Base-by-base conservation (phyloP, 768 basidiomycete species). In the Infundibulicybe gibba region DNA sequence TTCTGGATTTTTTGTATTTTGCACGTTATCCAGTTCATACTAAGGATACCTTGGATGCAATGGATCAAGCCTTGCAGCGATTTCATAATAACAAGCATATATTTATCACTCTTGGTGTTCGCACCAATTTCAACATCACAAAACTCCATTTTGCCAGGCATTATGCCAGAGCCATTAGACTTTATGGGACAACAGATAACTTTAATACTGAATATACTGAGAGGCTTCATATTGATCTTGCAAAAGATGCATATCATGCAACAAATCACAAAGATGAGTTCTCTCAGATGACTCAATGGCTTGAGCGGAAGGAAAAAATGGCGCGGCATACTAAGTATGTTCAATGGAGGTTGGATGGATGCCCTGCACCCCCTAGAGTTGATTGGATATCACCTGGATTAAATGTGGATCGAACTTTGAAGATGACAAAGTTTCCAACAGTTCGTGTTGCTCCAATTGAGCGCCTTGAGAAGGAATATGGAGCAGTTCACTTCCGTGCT, bases 11-110 rank as follows among this genome's bases (percentile, higher is more conserved):
- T 46, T 53, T 66, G 2, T 62, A 61, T 41, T 56, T 65, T 9
- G 58, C 66, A 3, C 61, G 60, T 19, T 61, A 58, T 25, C 52
- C 54, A 2, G 14, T 54, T 3, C 64, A 67, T 48, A 55, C 63
- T 2, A 34, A 37, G 4, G 52, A 56, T 3, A 63, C 62, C 5
- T 54, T 71, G 3, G 42, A 33, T 1, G 32, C 40, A 1, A 17
- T 74, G 1, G 43, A 64, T 0, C 50, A 57, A 11, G 53, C 64
- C 1, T 52, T 67, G 1, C 16, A 51, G 1, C 14, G 17, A 2
- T 72, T 69, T 44, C 63, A 70, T 33, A 34, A 40, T 6, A 41
- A n/a, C n/a, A n/a, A n/a, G n/a, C n/a, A n/a, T n/a, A n/a, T n/a
- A n/a, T n/a, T n/a, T n/a, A n/a, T n/a, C n/a, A n/a, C n/a, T n/a